These are phyloP conservation scores for Ceratocystis cubensis DNA, from an alignment of 2,329 filamentous ascomycete genomes.

Conservation along the genomic window DNA sequence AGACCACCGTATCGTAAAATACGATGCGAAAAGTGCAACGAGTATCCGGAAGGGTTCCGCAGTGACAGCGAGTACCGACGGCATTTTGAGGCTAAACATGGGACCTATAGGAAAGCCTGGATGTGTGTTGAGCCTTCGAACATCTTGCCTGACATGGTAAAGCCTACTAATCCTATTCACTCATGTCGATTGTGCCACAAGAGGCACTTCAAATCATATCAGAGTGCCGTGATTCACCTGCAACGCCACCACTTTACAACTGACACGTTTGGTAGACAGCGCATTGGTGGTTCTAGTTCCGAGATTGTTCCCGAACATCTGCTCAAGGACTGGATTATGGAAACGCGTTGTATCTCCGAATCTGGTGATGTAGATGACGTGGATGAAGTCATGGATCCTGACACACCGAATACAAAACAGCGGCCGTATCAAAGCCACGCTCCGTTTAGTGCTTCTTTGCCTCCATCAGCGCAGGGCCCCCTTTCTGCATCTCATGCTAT, in stretches of 20 bases:
- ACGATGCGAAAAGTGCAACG: slow-evolving; percentile 61
- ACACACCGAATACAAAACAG: slow-evolving; percentile 18
- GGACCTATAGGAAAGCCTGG: slow-evolving; percentile 43
- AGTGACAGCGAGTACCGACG: slow-evolving; percentile 75
- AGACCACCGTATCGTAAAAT: slow-evolving; percentile 55
- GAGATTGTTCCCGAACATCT: slow-evolving; percentile 48
- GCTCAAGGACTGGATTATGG: slow-evolving; percentile 48
- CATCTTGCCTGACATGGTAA: slow-evolving; percentile 21
- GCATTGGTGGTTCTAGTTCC: slow-evolving; percentile 33
- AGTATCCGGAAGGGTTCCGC: slow-evolving; percentile 75
- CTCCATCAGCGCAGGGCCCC: slow-evolving; percentile 20
- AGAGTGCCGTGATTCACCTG: slow-evolving; percentile 47
- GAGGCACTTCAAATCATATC: slow-evolving; percentile 47
- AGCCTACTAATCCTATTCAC: not conserved
- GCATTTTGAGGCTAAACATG: slow-evolving; percentile 49
- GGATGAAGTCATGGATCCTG: slow-evolving; percentile 24
- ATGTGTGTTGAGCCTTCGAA: slow-evolving; percentile 41
- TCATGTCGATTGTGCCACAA: slow-evolving; percentile 26
- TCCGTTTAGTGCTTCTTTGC: slow-evolving; percentile 16
- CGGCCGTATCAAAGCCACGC: slow-evolving; percentile 12
- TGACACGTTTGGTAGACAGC: slow-evolving; percentile 38
- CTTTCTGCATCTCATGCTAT: slow-evolving; percentile 24
- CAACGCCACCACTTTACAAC: slow-evolving; percentile 46
- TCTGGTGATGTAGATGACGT: slow-evolving; percentile 41
- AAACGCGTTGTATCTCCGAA: slow-evolving; percentile 36